Percentiles rank a stretch among this genome's conserved stretches.
Evolutionary conservation across 495 filamentous ascomycete genomes (phyloP).

Genomic region (Neurospora sp.): DNA sequence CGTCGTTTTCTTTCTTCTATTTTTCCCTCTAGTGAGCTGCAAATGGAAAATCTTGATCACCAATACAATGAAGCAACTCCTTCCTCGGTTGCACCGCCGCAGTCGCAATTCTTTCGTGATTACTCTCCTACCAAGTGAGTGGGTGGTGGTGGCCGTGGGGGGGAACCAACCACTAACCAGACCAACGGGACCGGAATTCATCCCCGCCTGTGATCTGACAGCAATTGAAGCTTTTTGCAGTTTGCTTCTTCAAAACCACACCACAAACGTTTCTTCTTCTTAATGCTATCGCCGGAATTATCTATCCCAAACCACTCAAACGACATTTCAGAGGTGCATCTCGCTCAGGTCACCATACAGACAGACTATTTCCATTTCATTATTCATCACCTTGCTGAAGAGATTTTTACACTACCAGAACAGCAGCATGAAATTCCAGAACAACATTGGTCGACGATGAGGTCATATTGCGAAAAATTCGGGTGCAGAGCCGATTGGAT

Average conservation of each 20-base stretch:
- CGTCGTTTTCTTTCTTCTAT: neutral
- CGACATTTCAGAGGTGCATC: neutral
- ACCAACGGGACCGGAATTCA: neutral
- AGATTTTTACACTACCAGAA: neutral
- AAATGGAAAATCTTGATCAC: neutral
- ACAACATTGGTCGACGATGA: slow-evolving; percentile 12
- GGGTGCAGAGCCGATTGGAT: slow-evolving; percentile 2
- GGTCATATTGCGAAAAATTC: slow-evolving; percentile 9
- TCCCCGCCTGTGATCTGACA: neutral
- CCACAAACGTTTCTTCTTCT: neutral
- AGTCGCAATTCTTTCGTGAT: neutral
- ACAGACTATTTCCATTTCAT: neutral
- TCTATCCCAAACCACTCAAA: neutral
- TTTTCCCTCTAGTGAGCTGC: neutral
- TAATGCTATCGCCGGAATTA: neutral
- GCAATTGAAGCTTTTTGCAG: neutral
- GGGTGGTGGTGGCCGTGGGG: neutral
- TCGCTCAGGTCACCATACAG: neutral
- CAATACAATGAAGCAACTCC: too few species aligned
- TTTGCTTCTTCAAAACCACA: neutral
- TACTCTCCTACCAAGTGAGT: neutral
- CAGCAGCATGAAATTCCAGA: neutral
- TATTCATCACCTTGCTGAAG: neutral
- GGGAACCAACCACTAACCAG: neutral
- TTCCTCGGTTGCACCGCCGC: neutral